phyloP scores from a whole-genome alignment of 129 eudicot species.

The Silybum marianum region DNA sequence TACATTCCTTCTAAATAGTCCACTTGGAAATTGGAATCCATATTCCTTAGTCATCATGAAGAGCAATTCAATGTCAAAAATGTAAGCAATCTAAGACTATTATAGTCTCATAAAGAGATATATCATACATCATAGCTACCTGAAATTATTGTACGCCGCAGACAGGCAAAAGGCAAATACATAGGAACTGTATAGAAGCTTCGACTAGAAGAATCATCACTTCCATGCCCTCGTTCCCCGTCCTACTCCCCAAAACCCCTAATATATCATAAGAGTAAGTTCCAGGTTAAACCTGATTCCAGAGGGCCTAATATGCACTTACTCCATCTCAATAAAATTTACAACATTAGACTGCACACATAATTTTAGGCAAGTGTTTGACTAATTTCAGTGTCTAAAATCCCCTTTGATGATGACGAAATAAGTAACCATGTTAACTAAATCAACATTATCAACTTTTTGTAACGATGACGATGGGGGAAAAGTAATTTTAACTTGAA shows the following conservation, averaged over 20 bases:
- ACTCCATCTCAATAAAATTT: neutral
- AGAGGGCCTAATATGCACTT: neutral
- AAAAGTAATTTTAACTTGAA: neutral
- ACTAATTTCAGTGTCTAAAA: neutral
- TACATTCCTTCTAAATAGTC: too few relatives aligned
- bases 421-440: neutral
- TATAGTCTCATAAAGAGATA: neutral
- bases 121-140: neutral
- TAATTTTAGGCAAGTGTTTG: neutral
- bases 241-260: too few relatives aligned
- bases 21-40: too few relatives aligned
- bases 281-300: neutral
- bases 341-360: neutral
- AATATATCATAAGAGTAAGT: neutral
- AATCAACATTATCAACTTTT: too few relatives aligned
- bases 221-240: too few relatives aligned
- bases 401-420: neutral
- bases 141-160: neutral
- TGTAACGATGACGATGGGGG: neutral
- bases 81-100: neutral
- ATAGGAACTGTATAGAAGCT: neutral
- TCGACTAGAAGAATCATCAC: too few relatives aligned
- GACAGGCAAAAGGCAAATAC: neutral
- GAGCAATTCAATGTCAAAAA: too few relatives aligned
- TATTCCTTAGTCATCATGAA: too few relatives aligned